phyloP scores from a whole-genome alignment of 176 grass and related monocot genomes.

The Rhipidocladum racemiflorum region DNA sequence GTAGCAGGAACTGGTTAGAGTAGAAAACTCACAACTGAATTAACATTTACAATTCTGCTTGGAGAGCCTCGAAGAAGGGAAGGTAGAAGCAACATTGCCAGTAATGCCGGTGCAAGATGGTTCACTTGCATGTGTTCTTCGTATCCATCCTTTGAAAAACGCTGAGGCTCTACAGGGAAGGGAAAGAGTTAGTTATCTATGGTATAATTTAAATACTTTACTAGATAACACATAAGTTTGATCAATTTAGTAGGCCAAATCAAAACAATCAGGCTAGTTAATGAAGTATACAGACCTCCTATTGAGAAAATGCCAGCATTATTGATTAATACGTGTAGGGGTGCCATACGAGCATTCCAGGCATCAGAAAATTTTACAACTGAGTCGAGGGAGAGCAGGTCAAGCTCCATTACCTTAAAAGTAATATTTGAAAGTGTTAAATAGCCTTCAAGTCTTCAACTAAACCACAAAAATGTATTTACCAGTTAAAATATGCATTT shows the following conservation, averaged over 20 bases:
- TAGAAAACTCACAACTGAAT: constrained; percentile 75
- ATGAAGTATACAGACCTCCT: constrained; percentile 62
- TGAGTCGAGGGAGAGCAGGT: constrained; percentile 81
- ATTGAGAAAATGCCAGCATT: constrained; percentile 94
- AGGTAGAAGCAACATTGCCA: constrained; percentile 83
- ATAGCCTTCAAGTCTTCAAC: neutral
- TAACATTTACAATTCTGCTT: constrained; percentile 92
- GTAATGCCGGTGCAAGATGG: constrained; percentile 88
- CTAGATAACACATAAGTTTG: neutral
- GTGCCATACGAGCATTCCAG: constrained; percentile 85
- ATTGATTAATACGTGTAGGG: constrained; percentile 88
- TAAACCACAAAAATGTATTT: constrained; percentile 17
- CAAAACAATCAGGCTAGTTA: neutral
- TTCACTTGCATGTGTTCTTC: constrained; percentile 99
- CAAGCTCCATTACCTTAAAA: constrained; percentile 96
- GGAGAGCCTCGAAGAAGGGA: constrained; percentile 93
- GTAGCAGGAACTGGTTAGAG: neutral
- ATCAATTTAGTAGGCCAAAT: neutral
- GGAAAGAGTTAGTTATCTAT: neutral
- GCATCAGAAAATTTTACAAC: constrained; percentile 87
- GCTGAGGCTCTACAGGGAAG: constrained; percentile 62
- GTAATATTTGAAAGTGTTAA: constrained; percentile 33
- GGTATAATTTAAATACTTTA: neutral
- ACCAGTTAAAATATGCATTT: constrained; percentile 3
- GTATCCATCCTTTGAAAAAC: constrained; percentile 84